phyloP scores from a whole-genome alignment of 179 eudicot species.

The Carnegiea gigantea region DNA sequence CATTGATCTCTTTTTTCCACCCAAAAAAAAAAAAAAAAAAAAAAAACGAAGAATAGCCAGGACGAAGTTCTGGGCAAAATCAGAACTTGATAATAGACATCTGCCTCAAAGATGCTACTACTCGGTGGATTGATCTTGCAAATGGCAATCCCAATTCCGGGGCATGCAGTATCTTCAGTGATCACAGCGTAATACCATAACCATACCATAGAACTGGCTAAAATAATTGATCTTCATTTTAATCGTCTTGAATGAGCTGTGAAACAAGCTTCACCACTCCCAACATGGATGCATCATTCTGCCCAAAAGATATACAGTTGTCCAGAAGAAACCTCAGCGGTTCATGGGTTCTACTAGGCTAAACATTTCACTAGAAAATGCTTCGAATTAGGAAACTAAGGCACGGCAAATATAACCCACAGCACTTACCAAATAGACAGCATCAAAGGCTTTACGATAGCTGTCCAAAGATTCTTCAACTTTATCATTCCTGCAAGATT shows the following conservation, averaged over 20 bases:
- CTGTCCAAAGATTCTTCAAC: conserved; percentile 63
- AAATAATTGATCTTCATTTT: conserved; percentile 6
- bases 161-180: background rate
- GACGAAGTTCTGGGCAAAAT: background rate
- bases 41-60: background rate
- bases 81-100: background rate
- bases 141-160: background rate
- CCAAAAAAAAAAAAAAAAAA: too few relatives aligned
- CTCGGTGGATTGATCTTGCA: background rate
- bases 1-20: background rate
- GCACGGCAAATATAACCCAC: conserved; percentile 7
- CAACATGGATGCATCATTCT: conserved; percentile 81
- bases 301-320: conserved; percentile 24
- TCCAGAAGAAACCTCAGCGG: background rate
- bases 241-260: conserved; percentile 44
- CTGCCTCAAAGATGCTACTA: background rate
- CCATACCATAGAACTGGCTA: too few relatives aligned
- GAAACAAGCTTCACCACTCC: conserved; percentile 70
- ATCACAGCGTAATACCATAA: background rate
- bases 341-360: background rate
- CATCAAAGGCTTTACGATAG: conserved; percentile 72
- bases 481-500: conserved; percentile 69
- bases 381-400: background rate
- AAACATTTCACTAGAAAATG: background rate
- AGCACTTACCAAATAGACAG: conserved; percentile 67